These are phyloP conservation scores for Backusella parvicylindrica DNA, from an alignment of 192 early-diverging fungal species.

Conservation along the genomic window DNA sequence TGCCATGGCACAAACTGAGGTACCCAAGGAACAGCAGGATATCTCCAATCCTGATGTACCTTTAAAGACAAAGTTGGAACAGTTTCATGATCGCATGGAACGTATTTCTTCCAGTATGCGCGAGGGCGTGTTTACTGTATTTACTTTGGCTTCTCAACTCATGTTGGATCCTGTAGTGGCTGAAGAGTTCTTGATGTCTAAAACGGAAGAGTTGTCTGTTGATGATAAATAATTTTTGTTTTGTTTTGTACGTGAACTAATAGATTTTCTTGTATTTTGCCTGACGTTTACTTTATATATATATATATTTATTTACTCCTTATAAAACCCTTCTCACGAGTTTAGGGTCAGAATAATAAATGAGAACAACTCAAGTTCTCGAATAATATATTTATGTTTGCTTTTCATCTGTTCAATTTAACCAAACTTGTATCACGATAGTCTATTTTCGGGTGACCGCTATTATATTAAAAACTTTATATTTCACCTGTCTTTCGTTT, in stretches of 20 bases:
- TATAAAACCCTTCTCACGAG: too few species aligned
- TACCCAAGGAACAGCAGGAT: constrained; percentile 15
- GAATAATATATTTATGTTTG: too few species aligned
- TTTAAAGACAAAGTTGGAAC: constrained; percentile 14
- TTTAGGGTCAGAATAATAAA: too few species aligned
- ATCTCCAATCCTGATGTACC: constrained; percentile 22
- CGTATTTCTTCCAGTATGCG: constrained; percentile 15
- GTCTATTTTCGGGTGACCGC: too few species aligned
- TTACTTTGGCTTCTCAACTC: constrained; percentile 14
- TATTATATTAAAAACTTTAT: too few species aligned
- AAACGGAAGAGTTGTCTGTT: not conserved
- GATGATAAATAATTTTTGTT: not conserved
- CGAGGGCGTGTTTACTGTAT: constrained; percentile 30
- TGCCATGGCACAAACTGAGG: constrained; percentile 22
- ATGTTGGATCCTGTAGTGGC: constrained; percentile 19
- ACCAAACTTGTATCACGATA: too few species aligned
- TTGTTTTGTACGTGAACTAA: not conserved
- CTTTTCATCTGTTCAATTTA: too few species aligned
- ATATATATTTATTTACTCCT: too few species aligned
- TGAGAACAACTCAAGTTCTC: too few species aligned
- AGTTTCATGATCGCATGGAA: constrained; percentile 26
- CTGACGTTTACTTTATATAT: too few species aligned
- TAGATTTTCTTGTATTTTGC: not conserved
- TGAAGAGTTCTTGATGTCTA: constrained; percentile 19
- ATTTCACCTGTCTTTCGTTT: too few species aligned